Conservation (phyloP, 192 early-diverging fungal species). For the Linnemannia zychae region DNA sequence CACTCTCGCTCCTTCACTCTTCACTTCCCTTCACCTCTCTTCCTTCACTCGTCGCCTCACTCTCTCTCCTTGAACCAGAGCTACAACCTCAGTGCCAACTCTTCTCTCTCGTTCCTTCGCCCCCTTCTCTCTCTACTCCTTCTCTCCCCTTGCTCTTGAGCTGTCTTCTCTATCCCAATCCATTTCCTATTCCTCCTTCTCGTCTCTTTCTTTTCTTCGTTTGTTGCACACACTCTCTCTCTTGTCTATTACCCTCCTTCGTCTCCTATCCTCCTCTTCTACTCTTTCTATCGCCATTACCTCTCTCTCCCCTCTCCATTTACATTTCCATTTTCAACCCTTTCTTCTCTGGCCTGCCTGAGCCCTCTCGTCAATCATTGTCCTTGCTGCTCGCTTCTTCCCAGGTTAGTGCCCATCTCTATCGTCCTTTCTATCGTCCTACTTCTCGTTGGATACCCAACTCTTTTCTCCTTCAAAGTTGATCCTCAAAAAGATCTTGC, state of each 20-base stretch:
- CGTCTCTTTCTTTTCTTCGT: too few relatives aligned
- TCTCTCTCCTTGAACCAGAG: neutral
- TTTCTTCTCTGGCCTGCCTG: neutral
- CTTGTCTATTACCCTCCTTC: neutral
- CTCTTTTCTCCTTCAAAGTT: neutral
- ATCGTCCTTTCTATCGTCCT: neutral
- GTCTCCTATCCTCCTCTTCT: neutral
- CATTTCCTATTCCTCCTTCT: too few relatives aligned
- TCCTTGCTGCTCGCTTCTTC: neutral
- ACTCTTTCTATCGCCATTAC: neutral
- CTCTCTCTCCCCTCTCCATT: neutral
- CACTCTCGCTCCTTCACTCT: neutral
- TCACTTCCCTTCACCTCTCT: neutral
- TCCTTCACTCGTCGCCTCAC: neutral
- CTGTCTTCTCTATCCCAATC: too few relatives aligned
- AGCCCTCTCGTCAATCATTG: too few relatives aligned
- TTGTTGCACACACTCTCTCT: neutral
- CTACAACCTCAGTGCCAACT: too few relatives aligned
- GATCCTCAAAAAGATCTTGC: neutral
- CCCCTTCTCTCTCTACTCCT: too few relatives aligned
- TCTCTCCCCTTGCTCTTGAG: too few relatives aligned
- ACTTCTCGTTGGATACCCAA: neutral
- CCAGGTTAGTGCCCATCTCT: neutral
- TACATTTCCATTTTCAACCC: neutral
- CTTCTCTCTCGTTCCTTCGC: too few relatives aligned